Evolutionary conservation across 2,329 filamentous ascomycete genomes (phyloP), one percentile per base, ranked within the genome.

Genomic region (Xylaria sp.): DNA sequence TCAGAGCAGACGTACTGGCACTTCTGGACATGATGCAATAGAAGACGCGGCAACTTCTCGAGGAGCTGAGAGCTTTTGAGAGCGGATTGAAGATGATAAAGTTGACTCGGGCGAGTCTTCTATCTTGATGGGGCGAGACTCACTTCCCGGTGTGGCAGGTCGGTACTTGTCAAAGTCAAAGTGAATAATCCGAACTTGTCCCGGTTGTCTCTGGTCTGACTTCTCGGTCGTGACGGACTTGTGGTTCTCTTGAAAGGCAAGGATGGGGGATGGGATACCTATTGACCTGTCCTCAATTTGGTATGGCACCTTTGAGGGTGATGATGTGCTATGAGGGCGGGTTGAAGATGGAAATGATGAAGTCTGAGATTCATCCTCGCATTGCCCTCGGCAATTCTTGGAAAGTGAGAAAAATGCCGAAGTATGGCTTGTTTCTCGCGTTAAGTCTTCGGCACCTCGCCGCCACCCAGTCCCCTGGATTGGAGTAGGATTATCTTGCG

Each of bases 81-180:
- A 6, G 12, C 7, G 18, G 15, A 31, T 39, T 33, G 31, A n/a
- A 23, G 15, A 57, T 4, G 46, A 52, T 8, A 8, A 28, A 20
- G 31, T 46, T 46, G 33, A 5, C 12, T 43, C 62, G 2, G 66
- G 66, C 2, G 66, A 68, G 10, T 68, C 66, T 36, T 68, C 66
- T 48, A 68, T 62, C 62, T 62, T 68, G 33, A 68, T 66, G 13
- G 66, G 62, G 18, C 23, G 23, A 13, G 62, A 56, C 8, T 66
- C 23, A 28, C 56, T 57, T 5, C 62, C 66, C n/a, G 62, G 66
- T 18, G 56, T 67, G n/a, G 23, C 33, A 12, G 64, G 41, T 3
- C 5, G 52, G 23, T 64, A 48, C 43, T 55, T 63, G 58, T 3
- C 48, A 31, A 60, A 54, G 39, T 65, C 63, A 36, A 55, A 57